Conservation (phyloP, 108 stramenopile species). For the Aurantiochytrium sp. region DNA sequence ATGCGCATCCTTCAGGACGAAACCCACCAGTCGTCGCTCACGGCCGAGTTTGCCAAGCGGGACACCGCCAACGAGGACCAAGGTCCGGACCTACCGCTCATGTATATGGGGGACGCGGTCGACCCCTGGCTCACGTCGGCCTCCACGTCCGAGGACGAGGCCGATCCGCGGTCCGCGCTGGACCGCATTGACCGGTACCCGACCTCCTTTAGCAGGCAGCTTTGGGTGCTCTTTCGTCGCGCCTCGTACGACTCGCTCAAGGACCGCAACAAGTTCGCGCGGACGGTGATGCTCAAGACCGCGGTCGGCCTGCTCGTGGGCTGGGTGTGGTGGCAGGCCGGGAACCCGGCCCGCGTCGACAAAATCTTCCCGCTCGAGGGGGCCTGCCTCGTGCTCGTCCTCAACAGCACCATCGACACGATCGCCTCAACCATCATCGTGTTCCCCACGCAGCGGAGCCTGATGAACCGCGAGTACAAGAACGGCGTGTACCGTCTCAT, state of each 20-base stretch:
- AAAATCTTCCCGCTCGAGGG: not conserved
- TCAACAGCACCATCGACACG: not conserved
- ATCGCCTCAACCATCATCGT: not conserved
- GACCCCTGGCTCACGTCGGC: no score
- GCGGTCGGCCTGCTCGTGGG: not conserved
- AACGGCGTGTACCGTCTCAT: not conserved
- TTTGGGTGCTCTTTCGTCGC: conserved; percentile 26
- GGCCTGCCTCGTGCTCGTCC: not conserved
- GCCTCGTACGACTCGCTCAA: conserved; percentile 18
- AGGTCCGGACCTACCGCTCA: no score
- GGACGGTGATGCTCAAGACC: not conserved
- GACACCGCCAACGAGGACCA: not conserved
- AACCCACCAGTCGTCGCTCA: not conserved
- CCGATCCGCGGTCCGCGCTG: no score
- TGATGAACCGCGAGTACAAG: conserved; percentile 21
- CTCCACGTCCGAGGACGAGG: no score
- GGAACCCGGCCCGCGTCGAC: not conserved
- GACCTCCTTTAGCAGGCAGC: not conserved
- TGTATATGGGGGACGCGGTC: no score
- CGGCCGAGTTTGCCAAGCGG: not conserved
- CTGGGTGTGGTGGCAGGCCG: conserved; percentile 10
- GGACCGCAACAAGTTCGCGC: conserved; percentile 33
- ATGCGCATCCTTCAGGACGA: conserved; percentile 28
- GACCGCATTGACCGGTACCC: not conserved
- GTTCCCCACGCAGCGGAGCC: conserved; percentile 28